These are phyloP conservation scores for Arthrobotrys iridis DNA, from an alignment of 2,329 filamentous ascomycete species.

Conservation along the genomic window DNA sequence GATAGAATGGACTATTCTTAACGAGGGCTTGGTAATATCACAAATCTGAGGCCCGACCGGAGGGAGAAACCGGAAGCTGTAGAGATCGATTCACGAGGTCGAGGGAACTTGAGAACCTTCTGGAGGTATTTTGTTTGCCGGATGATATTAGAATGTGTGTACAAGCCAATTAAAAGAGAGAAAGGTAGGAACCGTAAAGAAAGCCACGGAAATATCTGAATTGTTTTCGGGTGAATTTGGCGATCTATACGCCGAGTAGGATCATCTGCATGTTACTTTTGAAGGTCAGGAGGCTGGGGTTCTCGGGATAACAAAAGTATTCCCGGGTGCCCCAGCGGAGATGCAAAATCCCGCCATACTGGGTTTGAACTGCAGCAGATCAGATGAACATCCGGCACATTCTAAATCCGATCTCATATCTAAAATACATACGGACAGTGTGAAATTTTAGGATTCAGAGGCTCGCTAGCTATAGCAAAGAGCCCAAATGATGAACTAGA, in stretches of 20 bases:
- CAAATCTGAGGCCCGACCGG: neutral
- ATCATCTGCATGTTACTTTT: constrained; percentile 13
- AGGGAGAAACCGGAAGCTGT: neutral
- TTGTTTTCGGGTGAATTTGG: neutral
- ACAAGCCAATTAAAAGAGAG: neutral
- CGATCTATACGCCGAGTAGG: neutral
- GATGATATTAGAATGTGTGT: neutral
- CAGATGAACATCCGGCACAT: neutral
- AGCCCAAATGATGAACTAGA: too few relatives aligned
- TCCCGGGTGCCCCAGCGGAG: neutral
- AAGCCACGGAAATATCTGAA: neutral
- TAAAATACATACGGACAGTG: neutral
- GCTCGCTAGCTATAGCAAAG: neutral
- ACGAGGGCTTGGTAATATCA: neutral
- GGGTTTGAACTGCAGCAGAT: neutral
- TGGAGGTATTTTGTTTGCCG: too few relatives aligned
- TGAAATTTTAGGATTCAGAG: neutral
- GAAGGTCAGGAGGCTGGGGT: neutral
- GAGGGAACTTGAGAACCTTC: too few relatives aligned
- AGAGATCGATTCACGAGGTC: too few relatives aligned
- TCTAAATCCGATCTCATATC: neutral
- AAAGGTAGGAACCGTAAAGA: neutral
- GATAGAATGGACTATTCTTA: neutral
- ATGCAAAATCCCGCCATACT: neutral
- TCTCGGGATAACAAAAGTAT: neutral